Percentiles rank a stretch among this genome's conserved stretches.
Evolutionary conservation across 768 basidiomycete species (phyloP).

Genomic region (Candolleomyces eurysporus): DNA sequence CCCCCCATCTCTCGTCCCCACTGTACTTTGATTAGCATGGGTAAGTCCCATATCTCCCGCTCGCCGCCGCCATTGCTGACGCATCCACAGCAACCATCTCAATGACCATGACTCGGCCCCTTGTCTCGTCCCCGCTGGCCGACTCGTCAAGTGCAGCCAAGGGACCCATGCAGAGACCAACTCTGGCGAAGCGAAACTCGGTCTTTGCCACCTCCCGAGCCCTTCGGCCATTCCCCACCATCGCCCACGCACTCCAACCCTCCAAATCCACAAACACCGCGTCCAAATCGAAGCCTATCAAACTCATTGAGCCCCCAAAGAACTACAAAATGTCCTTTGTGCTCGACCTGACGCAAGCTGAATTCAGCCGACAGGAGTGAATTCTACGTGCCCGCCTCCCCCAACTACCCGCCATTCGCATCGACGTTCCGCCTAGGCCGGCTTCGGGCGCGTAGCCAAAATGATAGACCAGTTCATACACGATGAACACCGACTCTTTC

Average conservation of each 20-base stretch:
- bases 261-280: slow-evolving; percentile 23
- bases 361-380: slow-evolving; percentile 65
- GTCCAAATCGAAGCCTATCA: slow-evolving; percentile 47
- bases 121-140: slow-evolving; percentile 66
- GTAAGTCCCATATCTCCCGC: slow-evolving; percentile 1
- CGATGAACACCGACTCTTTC: background rate
- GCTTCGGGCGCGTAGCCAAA: background rate
- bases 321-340: slow-evolving; percentile 69
- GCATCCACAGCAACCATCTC: slow-evolving; percentile 16
- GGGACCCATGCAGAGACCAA: slow-evolving; percentile 27
- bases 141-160: slow-evolving; percentile 28
- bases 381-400: slow-evolving; percentile 2
- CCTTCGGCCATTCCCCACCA: slow-evolving; percentile 73
- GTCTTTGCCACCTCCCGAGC: slow-evolving; percentile 73
- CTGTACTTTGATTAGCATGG: slow-evolving; percentile 1
- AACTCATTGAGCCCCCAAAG: slow-evolving; percentile 78
- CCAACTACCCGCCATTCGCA: background rate
- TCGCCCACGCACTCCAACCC: slow-evolving; percentile 43
- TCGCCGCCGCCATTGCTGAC: background rate
- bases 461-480: background rate
- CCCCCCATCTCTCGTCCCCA: background rate
- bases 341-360: slow-evolving; percentile 80
- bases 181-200: slow-evolving; percentile 41
- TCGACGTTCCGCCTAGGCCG: background rate
- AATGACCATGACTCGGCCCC: slow-evolving; percentile 39